These are phyloP conservation scores for Carpinus fangiana DNA, from an alignment of 306 rosid species.

Conservation along the genomic window DNA sequence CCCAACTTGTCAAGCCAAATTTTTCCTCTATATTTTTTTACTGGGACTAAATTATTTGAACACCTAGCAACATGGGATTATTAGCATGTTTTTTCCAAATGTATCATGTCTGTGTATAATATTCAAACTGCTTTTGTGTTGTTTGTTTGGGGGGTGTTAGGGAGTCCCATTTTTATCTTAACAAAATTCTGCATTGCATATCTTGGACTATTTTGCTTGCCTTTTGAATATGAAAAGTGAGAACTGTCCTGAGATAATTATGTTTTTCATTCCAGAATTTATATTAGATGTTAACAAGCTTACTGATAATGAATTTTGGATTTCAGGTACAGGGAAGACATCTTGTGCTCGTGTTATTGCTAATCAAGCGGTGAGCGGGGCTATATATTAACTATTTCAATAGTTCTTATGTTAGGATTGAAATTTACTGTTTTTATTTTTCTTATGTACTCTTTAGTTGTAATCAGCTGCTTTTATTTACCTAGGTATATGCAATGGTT, in stretches of 20 bases:
- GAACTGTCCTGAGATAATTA: constrained; percentile 13
- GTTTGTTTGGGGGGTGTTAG: neutral
- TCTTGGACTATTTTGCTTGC: constrained; percentile 12
- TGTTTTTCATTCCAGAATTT: constrained; percentile 10
- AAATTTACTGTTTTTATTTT: constrained; percentile 14
- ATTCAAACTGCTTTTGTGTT: constrained; percentile 10
- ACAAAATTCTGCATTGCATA: neutral
- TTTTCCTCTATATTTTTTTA: neutral
- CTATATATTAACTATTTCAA: constrained; percentile 19
- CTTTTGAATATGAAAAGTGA: constrained; percentile 15
- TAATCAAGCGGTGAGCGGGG: constrained; percentile 70
- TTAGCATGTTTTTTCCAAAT: constrained; percentile 1
- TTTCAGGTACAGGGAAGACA: constrained; percentile 95
- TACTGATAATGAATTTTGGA: constrained; percentile 28
- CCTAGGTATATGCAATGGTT: neutral
- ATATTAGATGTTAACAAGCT: constrained; percentile 13
- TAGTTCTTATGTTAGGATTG: constrained; percentile 11
- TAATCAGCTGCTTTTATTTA: neutral
- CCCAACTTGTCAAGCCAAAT: neutral
- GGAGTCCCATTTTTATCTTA: constrained; percentile 2
- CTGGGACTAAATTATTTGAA: neutral
- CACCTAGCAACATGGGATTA: neutral
- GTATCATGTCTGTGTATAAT: constrained; percentile 2
- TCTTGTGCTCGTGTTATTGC: constrained; percentile 96
- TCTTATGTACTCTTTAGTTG: neutral